Evolutionary conservation across 139 green algal species (phyloP).

Genomic region (Closterium sp.): DNA sequence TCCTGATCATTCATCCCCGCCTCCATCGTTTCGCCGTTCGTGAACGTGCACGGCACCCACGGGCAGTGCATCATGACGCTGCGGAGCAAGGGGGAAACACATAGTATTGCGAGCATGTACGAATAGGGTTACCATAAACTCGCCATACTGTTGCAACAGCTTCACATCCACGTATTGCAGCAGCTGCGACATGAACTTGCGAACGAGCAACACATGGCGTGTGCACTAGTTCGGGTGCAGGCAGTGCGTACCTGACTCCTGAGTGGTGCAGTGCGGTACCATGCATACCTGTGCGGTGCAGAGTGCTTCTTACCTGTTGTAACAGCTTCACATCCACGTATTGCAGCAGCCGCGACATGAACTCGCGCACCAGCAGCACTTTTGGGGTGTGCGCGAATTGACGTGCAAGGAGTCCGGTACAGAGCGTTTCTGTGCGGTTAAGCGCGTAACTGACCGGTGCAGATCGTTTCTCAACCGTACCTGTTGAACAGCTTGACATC

Average conservation of each 20-base stretch:
- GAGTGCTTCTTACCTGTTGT: no score
- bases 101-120: not conserved
- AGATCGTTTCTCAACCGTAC: not conserved
- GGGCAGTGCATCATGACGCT: constrained; percentile 1
- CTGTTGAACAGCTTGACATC: constrained; percentile 7
- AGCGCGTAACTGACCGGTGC: no score
- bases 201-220: no score
- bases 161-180: not conserved
- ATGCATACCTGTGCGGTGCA: no score
- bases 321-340: no score
- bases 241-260: no score
- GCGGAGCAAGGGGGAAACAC: not conserved
- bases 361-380: not conserved
- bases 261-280: no score
- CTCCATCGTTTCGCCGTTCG: constrained; percentile 6
- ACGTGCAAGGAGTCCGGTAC: no score
- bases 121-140: not conserved
- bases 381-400: no score
- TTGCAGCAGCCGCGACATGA: not conserved
- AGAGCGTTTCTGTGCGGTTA: no score
- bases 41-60: not conserved
- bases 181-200: constrained; percentile 6
- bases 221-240: no score
- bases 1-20: not conserved
- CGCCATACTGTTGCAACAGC: no score